Evolutionary conservation across 1,284 basidiomycete species (phyloP), one percentile per base, ranked within the genome.

Genomic region (Anthracocystis walkeri): DNA sequence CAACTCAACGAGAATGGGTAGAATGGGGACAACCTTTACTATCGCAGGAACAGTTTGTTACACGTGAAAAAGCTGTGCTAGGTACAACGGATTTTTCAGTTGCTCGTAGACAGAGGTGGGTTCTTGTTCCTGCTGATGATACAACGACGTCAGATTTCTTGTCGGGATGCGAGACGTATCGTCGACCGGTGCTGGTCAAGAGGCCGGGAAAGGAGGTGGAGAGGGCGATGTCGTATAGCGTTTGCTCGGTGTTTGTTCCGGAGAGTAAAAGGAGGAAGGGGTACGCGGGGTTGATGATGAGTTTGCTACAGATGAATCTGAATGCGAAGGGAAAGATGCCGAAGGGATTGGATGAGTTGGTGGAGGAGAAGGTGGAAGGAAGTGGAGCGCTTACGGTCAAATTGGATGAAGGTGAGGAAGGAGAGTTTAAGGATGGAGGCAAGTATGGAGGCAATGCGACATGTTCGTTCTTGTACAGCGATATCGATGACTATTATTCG

Each of bases 401-500:
- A 23, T 33, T 65, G 45, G 44, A 49, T 12, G 54, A 49, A 18
- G 52, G 27, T 4, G 42, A 48, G 7, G 53, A 59, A 18, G 60
- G 46, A 3, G 60, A 62, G 20, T 42, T 64, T 38, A 41, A 31
- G n/a, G 62, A 65, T 18, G 70, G 56, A 16, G 88, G 87, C 0
- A 81, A 81, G 11, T 80, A 83, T 21, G 68, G 75, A 20, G 80
- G 85, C 8, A 78, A 86, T 54, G 88, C 83, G 1, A 66, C 78
- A 7, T 89, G 90, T 73, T 90, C 90, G 2, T 87, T 88, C 11
- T 85, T 92, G 6, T 91, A 89, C 84, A 91, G 90, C 80, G 90
- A 91, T 73, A 85, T 91, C 27, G 90, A 90, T 3, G 77, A 86
- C 0, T 90, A 90, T 80, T 92, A 91, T 81, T 74, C 68, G 7